Base-by-base conservation (phyloP, 2,329 filamentous ascomycete species). In the Fusarium subtropicale region DNA sequence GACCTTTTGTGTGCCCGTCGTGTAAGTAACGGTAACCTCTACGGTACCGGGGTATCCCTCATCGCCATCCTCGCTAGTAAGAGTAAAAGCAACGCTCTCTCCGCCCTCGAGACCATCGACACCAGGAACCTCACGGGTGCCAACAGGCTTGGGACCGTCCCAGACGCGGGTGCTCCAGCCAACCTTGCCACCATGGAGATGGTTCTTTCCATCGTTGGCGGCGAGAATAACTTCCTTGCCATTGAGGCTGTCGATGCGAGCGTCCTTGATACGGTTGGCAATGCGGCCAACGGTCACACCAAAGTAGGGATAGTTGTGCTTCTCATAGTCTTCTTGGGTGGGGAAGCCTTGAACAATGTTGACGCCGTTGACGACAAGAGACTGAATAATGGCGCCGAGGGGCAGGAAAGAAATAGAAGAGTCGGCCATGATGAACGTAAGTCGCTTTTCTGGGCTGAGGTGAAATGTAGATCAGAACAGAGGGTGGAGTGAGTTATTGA, bases 281-380 rank as follows among this genome's bases (percentile, higher is more conserved):
- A 90, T 84, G 56, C 89, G 92, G 57, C 96, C 96, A 78, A 98
- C 97, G 45, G 93, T 98, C 79, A 95, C 94, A 69, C 96, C 95
- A 77, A 97, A 98, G 83, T 90, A 94, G 3, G 92, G 90, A 13
- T 80, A 83, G 81, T 96, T 95, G 84, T 94, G 83, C 72, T 88
- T 81, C 69, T 86, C 86, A 82, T 97, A 97, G 64, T 90, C 87
- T 45, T 91, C 88, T 55, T 91, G 87, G 16, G 86, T 89, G 20
- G 92, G 88, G 82, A 97, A 97, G 55, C 91, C 90, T 72, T 96
- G 92, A 24, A 97, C 94, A 71, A 99, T 96, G 82, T 97, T 96
- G 77, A 88, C 83, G 68, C 89, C 91, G 63, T 86, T 91, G 72
- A 98, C 87, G 48, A 85, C 86, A 83, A 97, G 91, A 76, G 92